phyloP scores from a whole-genome alignment of 441 rosid species.

The Gossypium gossypioides region DNA sequence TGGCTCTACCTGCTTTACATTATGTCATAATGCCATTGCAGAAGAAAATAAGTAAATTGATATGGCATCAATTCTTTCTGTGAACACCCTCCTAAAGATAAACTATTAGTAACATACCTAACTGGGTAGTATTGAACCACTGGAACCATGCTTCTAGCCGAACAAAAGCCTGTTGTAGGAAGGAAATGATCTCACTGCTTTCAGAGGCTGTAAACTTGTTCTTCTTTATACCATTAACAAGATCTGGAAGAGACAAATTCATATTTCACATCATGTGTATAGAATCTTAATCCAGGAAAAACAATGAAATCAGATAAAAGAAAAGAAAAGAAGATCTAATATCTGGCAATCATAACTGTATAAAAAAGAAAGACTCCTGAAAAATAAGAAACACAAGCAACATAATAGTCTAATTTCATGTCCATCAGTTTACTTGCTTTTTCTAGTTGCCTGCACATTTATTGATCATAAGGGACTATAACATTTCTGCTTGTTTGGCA shows the following conservation, averaged over 20 bases:
- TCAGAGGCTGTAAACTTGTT: constrained; percentile 56
- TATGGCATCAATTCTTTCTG: not conserved
- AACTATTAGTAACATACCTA: constrained; percentile 36
- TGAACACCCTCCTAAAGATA: not conserved
- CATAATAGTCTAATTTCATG: not conserved
- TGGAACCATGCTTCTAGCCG: constrained; percentile 97
- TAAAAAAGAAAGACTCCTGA: not conserved
- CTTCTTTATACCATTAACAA: constrained; percentile 51
- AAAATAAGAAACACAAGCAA: not conserved
- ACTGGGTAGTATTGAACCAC: constrained; percentile 89
- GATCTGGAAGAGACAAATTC: constrained; percentile 40
- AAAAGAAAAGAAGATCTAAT: constrained; percentile 6
- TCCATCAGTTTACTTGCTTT: not conserved
- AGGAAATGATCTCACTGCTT: constrained; percentile 57
- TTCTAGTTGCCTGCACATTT: not conserved
- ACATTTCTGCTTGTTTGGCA: not conserved
- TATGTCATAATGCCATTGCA: not conserved
- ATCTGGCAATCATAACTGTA: not conserved
- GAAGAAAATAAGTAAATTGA: not conserved
- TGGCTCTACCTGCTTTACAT: not conserved
- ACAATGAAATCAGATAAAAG: not conserved
- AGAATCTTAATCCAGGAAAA: constrained; percentile 10
- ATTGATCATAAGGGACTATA: not conserved
- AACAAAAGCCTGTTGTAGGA: constrained; percentile 62
- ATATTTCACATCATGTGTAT: constrained; percentile 4